Evolutionary conservation across 345 rosid genomes (phyloP), one percentile per base, ranked within the genome.

Genomic region (Salix koriyanagi): DNA sequence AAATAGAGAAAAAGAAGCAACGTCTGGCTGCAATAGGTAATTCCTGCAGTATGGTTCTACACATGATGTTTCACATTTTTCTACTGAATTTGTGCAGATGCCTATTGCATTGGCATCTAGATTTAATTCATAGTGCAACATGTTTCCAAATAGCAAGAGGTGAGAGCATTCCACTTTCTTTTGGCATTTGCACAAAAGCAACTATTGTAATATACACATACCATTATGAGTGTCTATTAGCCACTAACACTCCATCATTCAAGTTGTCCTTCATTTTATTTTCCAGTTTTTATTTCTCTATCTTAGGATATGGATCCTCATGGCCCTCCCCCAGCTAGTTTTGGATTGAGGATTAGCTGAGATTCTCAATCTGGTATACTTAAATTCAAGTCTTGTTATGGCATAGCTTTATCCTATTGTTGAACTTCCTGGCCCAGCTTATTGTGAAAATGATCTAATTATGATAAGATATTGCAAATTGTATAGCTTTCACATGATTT

Each of bases 21-120:
- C 90, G 99, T 7, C 86, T 96, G 68, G 98, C 99, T 83, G 99
- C 99, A 71, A 96, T 96, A 2, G 96, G 96, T 91, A 91, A 84
- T 76, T 79, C 36, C 72, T 42, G 18, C 61, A 21, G 65, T 75
- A 44, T 54, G 6, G 3, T 42, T 65, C 70, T 21, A 26, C 66
- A 44, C 44, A 19, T 75, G 69, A 68, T 44, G n/a, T 54, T 70
- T 62, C 52, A 41, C 50, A 14, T 15, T 34, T 19, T 32, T 67
- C 76, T 37, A 75, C 30, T 60, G 7, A 34, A 69, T n/a, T 71
- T 67, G 15, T 79, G 48, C 13, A 32, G 50, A 8, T 41, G 56
- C 69, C 69, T 23, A 50, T 12, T 28, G 6, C 23, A 15, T 70
- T 42, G 12, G 25, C 25, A 19, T 56, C 58, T 42, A 44, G 15